Evolutionary conservation across 2,329 filamentous ascomycete genomes (phyloP), one percentile per base, ranked within the genome.

Genomic region (Penicillium sp.): DNA sequence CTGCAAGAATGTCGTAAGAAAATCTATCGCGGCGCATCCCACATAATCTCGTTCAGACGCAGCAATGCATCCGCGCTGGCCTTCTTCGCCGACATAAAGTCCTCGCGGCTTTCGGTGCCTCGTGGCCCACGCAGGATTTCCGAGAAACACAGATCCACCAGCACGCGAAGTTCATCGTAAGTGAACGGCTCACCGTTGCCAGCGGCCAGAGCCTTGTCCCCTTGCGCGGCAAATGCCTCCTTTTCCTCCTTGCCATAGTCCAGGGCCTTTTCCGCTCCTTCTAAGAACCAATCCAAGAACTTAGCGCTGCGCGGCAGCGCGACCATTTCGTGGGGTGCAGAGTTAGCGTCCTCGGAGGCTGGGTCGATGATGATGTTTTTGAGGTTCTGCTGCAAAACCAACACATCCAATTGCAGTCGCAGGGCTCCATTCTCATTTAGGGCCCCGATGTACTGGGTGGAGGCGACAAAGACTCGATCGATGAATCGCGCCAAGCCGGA

Each of bases 361-460:
- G 60, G 53, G 20, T 59, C 55, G n/a, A 66, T 52, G 32, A 69
- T 87, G 36, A 98, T 82, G 50, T 94, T 94, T 69, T 95, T 95
- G 38, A 98, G 77, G 55, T 95, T 95, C 61, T 98, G 92, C 66
- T 96, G 90, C 35, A 98, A 71, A 27, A 98, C 92, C 15, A 95
- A 75, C 32, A 95, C 87, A 61, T 98, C 95, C 55, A 96, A 78
- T 61, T 88, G 83, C 78, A 98, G 88, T 25, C 88, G 78, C n/a
- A 81, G 79, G 42, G 82, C 85, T 28, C 92, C 92, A 52, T 84
- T 78, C 25, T 68, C 70, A 61, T 98, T 95, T 80, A 98, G 90
- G 6, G 83, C 80, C 33, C 80, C 79, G 30, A 90, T 84, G 57
- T 77, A 76, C 12, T 74, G 69, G 1, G 81, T 79, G 46, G 84